Percentiles rank a stretch among this genome's conserved stretches.
Evolutionary conservation across 345 rosid genomes (phyloP).

Genomic region (Triadica sebifera): DNA sequence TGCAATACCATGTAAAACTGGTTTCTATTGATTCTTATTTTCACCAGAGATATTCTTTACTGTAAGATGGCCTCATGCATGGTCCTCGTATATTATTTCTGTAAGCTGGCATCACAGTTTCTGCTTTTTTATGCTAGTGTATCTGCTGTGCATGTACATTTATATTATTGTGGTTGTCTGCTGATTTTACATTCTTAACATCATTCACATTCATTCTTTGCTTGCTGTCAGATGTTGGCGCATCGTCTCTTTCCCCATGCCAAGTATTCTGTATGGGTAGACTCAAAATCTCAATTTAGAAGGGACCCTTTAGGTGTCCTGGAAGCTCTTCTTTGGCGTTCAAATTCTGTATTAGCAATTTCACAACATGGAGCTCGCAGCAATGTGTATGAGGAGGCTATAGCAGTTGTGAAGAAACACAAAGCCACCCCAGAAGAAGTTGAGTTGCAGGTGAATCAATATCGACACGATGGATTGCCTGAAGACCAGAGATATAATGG

Average conservation of each 20-base stretch:
- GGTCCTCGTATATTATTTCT: neutral
- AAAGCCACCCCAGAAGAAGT: slow-evolving; percentile 96
- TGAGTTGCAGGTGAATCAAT: slow-evolving; percentile 68
- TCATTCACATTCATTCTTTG: slow-evolving; percentile 11
- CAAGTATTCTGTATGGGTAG: slow-evolving; percentile 91
- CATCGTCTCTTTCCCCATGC: slow-evolving; percentile 86
- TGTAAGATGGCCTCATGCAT: neutral
- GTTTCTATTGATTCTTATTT: neutral
- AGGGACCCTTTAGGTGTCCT: slow-evolving; percentile 90
- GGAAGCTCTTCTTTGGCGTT: slow-evolving; percentile 90
- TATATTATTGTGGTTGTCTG: neutral
- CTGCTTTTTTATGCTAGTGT: neutral
- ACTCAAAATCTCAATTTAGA: slow-evolving; percentile 93
- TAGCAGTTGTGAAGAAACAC: slow-evolving; percentile 80
- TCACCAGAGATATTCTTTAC: too few species aligned
- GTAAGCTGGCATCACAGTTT: neutral
- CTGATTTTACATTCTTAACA: slow-evolving; percentile 1
- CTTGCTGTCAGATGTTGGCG: slow-evolving; percentile 70
- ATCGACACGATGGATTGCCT: slow-evolving; percentile 67
- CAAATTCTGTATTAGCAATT: slow-evolving; percentile 80
- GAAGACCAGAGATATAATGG: slow-evolving; percentile 74
- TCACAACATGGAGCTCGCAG: slow-evolving; percentile 98
- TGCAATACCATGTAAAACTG: neutral
- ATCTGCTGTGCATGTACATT: neutral
- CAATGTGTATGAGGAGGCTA: slow-evolving; percentile 89